Conservation (phyloP, 257 asterid species). For the Anisodus acutangulus region DNA sequence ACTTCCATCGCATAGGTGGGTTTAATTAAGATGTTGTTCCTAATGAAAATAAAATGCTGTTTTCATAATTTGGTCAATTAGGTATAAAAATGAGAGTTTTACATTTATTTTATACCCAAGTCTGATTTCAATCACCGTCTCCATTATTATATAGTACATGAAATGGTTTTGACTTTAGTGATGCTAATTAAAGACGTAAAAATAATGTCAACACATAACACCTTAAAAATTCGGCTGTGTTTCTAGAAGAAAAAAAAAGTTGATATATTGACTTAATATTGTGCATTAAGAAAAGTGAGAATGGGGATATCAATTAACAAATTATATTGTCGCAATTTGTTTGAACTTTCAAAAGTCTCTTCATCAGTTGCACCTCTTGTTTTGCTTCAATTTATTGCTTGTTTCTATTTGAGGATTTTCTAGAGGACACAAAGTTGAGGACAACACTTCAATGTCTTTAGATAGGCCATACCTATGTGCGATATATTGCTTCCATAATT, state of each 20-base stretch:
- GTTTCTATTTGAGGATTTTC: background rate
- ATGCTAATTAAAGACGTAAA: background rate
- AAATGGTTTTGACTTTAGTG: background rate
- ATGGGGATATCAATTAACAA: constrained; percentile 17
- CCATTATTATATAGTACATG: background rate
- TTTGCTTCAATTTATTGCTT: background rate
- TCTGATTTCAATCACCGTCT: background rate
- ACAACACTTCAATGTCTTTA: constrained; percentile 15
- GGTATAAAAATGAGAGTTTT: background rate
- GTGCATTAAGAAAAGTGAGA: background rate
- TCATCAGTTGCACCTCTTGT: background rate
- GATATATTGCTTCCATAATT: background rate
- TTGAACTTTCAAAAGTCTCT: background rate
- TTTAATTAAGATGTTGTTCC: background rate
- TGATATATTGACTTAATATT: constrained; percentile 3
- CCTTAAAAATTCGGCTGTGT: background rate
- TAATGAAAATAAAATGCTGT: background rate
- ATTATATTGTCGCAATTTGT: background rate
- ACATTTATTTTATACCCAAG: background rate
- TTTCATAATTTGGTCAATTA: background rate
- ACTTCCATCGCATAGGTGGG: too few relatives aligned
- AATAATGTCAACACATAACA: background rate
- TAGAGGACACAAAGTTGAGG: background rate
- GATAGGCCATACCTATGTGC: background rate
- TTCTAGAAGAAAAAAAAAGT: background rate